Conservation (phyloP, 2,329 filamentous ascomycete species). For the Fusarium verrucosum region DNA sequence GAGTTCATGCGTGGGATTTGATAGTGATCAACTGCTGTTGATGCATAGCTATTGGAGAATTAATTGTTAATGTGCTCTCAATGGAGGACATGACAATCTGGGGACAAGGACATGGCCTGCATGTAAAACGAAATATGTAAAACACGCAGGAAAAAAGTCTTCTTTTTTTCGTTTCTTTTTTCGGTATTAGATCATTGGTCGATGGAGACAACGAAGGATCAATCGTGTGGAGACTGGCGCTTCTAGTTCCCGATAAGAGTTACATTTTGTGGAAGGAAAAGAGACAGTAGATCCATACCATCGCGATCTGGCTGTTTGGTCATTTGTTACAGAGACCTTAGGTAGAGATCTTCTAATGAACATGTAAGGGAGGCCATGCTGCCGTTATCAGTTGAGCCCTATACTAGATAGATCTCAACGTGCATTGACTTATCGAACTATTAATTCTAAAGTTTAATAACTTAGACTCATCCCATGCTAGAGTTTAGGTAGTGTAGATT, state of each 20-base stretch:
- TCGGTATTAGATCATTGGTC: conserved; percentile 27
- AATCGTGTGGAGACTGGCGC: conserved; percentile 23
- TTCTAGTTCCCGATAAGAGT: conserved; percentile 27
- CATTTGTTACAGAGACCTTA: conserved; percentile 20
- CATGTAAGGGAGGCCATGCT: background rate
- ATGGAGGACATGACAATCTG: conserved; percentile 26
- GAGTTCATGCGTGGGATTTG: conserved; percentile 1
- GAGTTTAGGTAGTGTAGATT: conserved; percentile 25
- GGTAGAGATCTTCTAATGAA: background rate
- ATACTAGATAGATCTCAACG: conserved; percentile 1
- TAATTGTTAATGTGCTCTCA: conserved; percentile 2
- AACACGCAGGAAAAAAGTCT: conserved; percentile 22
- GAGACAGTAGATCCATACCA: conserved; percentile 13
- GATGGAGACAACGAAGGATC: conserved; percentile 20
- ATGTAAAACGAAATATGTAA: conserved; percentile 24
- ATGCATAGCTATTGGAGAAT: conserved; percentile 11
- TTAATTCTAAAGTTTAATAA: background rate
- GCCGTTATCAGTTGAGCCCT: conserved; percentile 18
- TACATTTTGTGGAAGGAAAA: background rate
- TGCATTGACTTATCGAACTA: conserved; percentile 10
- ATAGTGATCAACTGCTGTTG: background rate
- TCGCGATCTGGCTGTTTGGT: conserved; percentile 21
- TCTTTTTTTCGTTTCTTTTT: conserved; percentile 22
- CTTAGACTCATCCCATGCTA: conserved; percentile 6
- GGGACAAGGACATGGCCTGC: conserved; percentile 1